Base-by-base conservation (phyloP, 2,329 filamentous ascomycete genomes). In the Alternaria postmessia region DNA sequence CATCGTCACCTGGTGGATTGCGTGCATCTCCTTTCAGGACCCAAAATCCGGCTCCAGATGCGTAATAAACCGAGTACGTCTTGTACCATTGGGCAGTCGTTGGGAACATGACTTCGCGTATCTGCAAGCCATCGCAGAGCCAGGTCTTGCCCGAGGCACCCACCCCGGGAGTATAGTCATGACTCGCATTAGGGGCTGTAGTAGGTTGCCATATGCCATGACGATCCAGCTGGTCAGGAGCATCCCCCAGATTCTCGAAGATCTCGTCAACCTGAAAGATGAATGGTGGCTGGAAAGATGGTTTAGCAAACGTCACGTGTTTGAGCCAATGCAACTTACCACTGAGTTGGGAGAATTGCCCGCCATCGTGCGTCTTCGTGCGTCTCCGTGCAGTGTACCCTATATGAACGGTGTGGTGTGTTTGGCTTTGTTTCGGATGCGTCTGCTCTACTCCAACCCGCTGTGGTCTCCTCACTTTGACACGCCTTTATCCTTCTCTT, bases 201-300 rank as follows among this genome's bases (percentile, higher is more conserved):
- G 65, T 59, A 32, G 70, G 72, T 7, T 57, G 58, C 70, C 72
- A 73, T 26, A 64, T 47, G 7, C 60, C 61, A 9, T 49, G n/a
- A 1, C 2, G 44, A 32, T 66, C 56, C 2, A 44, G 20, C 5
- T 39, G 22, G 11, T 42, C 22, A 14, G 22, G 7, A 22, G 59
- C 26, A 18, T 54, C 16, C 26, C 43, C 43, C 2, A 36, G 44
- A 9, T 61, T 30, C 20, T 75, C 65, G 28, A 41, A 26, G 7
- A 75, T 65, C 54, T 77, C 75, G 44, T 74, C 63, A 51, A 77
- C 69, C 14, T 42, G 57, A 51, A 76, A 76, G 12, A 72, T 26
- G 52, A 52, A 75, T 5, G 53, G 41, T 39, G 72, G 68, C 69
- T 70, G 28, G 26, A 46, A 46, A 24, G 16, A 46, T 18, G 8